Evolutionary conservation across 345 rosid genomes (phyloP), one percentile per base, ranked within the genome.

Genomic region (Triadica sebifera): DNA sequence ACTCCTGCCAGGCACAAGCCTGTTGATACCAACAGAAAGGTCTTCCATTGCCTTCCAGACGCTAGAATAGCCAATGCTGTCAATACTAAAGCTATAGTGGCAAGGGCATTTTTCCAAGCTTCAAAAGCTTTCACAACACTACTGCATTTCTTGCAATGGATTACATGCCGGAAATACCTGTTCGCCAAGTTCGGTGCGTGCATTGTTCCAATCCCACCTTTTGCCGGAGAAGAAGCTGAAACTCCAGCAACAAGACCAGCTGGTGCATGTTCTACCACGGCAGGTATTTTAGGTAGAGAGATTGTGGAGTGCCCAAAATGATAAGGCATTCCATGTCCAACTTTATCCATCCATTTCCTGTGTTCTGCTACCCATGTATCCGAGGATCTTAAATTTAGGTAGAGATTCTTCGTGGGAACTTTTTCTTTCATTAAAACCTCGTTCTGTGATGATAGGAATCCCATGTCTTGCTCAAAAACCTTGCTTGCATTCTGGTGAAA

Each of bases 321-420:
- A 52, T 91, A 94, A 64, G 98, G 98, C 98, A 94, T 94, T 59
- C 98, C 98, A 4, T 92, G 98, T 60, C 98, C 98, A 55, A 89
- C 98, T 81, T 87, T 92, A 70, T 94, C 98, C 98, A 92, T 94
- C 98, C 98, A 92, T 73, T 92, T 92, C 85, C 98, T 79, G 82
- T 94, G 92, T 61, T 94, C 97, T 2, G 89, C 84, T 17, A 94
- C 93, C 97, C 97, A 92, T 19, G 95, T 89, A 81, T 94, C 98
- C 0, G 91, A 92, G 46, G 98, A 94, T 83, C 77, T 89, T 13
- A 94, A 66, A 68, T 89, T 89, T 1, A 92, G 82, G 79, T 94
- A 94, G 67, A 92, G 77, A 38, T 92, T 87, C 74, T 87, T 92
- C 0, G 98, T 94, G 20, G 97, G 97, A 43, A 89, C 91, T 75